Evolutionary conservation across 768 basidiomycete genomes (phyloP).

Genomic region (Daedaleopsis nitida): DNA sequence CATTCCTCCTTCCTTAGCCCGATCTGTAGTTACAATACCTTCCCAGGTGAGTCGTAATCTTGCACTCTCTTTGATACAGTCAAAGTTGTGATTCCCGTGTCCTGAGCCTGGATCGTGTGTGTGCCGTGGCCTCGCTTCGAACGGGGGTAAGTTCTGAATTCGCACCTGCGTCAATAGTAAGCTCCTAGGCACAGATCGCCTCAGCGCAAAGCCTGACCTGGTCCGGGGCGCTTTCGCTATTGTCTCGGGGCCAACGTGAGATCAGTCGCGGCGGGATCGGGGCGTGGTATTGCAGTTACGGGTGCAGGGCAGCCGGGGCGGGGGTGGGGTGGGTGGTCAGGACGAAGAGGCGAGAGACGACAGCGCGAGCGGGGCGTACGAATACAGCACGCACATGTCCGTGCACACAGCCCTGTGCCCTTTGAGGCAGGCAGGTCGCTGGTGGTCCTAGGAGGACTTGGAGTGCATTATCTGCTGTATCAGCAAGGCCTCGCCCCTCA

Average conservation of each 20-base stretch:
- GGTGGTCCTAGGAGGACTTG: background rate
- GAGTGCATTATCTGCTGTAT: slow-evolving; percentile 1
- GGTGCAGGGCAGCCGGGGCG: background rate
- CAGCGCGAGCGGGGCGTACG: background rate
- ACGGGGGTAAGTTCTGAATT: background rate
- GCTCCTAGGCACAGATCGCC: background rate
- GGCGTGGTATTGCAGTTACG: background rate
- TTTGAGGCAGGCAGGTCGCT: background rate
- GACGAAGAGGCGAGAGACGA: background rate
- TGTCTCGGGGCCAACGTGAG: background rate
- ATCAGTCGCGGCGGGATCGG: background rate
- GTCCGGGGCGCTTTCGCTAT: background rate
- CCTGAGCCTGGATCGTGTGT: slow-evolving; percentile 11
- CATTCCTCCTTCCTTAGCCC: too few species aligned
- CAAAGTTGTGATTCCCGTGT: too few species aligned
- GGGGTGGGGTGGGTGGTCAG: background rate
- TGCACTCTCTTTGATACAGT: too few species aligned
- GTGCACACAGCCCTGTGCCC: background rate
- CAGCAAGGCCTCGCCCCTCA: background rate
- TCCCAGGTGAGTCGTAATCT: too few species aligned
- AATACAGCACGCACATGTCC: background rate
- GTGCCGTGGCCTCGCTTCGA: background rate
- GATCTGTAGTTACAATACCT: background rate
- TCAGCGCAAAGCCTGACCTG: background rate
- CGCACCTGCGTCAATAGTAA: background rate